These are phyloP conservation scores for Saitozyma podzolica DNA, from an alignment of 768 basidiomycete species.

Conservation along the genomic window DNA sequence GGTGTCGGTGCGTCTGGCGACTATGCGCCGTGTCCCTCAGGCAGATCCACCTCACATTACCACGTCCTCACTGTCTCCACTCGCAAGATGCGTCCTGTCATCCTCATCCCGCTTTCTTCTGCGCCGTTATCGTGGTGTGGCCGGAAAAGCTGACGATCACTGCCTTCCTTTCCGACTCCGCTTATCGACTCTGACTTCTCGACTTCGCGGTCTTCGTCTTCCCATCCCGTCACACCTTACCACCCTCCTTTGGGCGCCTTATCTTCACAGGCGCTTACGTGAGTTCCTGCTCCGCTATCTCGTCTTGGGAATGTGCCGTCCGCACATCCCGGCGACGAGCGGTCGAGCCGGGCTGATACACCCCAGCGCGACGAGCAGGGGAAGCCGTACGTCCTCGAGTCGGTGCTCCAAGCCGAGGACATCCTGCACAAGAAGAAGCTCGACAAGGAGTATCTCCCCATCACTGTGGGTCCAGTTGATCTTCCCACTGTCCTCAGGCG, in stretches of 20 bases:
- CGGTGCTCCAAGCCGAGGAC: slow-evolving; percentile 77
- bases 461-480: slow-evolving; percentile 57
- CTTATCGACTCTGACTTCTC: no score
- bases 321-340: not conserved
- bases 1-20: slow-evolving; percentile 83
- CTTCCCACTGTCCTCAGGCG: not conserved
- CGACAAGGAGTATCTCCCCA: slow-evolving; percentile 97
- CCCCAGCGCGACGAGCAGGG: slow-evolving; percentile 76
- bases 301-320: not conserved
- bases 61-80: no score
- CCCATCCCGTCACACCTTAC: not conserved
- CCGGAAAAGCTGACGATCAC: no score
- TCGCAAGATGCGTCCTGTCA: no score
- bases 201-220: not conserved
- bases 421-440: slow-evolving; percentile 64
- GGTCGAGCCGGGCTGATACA: slow-evolving; percentile 4
- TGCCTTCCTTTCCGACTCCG: no score
- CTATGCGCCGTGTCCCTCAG: not conserved
- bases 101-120: no score
- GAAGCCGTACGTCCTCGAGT: slow-evolving; percentile 88
- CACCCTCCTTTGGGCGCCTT: slow-evolving; percentile 10
- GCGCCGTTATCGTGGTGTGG: no score
- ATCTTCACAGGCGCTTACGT: slow-evolving; percentile 40
- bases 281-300: slow-evolving; percentile 9
- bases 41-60: no score